Evolutionary conservation across 768 basidiomycete species (phyloP).

Genomic region (Trichaptum fuscoviolaceum): DNA sequence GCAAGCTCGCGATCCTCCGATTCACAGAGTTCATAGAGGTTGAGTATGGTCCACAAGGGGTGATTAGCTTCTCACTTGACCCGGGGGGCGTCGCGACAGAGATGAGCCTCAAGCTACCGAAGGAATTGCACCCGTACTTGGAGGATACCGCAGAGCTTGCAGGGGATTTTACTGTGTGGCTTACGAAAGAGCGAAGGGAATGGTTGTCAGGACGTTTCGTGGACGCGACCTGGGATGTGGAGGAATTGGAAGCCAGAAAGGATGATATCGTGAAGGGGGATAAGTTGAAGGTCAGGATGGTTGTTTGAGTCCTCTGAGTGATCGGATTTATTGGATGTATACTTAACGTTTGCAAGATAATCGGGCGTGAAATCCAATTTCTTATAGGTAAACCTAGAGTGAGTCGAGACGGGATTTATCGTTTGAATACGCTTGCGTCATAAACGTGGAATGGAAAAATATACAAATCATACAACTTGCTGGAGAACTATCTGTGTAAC

Average conservation of each 20-base stretch:
- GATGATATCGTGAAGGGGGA: conserved; percentile 5
- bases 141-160: conserved; percentile 9
- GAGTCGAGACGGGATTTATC: no score
- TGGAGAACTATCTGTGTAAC: no score
- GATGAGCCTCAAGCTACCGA: conserved; percentile 5
- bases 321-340: background rate
- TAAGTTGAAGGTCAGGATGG: conserved; percentile 4
- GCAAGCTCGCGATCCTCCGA: background rate
- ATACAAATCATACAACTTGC: no score
- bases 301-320: background rate
- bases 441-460: no score
- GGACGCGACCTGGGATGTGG: conserved; percentile 1
- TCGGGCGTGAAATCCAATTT: no score
- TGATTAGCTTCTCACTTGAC: background rate
- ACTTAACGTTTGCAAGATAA: no score
- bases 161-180: conserved; percentile 10
- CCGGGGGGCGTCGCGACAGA: conserved; percentile 14
- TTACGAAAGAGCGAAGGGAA: conserved; percentile 8
- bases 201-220: conserved; percentile 8
- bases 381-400: no score
- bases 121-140: conserved; percentile 5
- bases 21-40: background rate
- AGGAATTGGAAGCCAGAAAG: background rate
- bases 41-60: conserved; percentile 5
- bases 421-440: no score